Percentiles rank a stretch among this genome's conserved stretches.
These are phyloP conservation scores for Isatis lusitanica DNA, from an alignment of 441 rosid genomes.

Conservation along the genomic window DNA sequence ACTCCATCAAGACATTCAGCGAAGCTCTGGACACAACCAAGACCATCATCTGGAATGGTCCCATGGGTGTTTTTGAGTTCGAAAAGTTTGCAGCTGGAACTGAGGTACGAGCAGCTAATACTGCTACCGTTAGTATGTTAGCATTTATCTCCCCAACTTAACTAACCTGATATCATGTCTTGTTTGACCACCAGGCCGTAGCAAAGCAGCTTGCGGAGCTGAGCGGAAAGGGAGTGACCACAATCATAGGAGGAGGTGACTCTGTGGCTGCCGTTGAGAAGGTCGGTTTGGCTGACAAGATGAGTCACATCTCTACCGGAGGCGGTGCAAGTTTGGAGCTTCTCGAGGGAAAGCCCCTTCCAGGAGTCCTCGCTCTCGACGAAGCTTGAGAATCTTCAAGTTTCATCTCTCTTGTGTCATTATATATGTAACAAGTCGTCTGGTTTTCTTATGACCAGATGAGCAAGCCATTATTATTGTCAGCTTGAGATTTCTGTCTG, in stretches of 20 bases:
- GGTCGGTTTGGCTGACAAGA: conserved; percentile 79
- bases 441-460: conserved; percentile 21
- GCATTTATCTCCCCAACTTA: too few species aligned
- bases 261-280: conserved; percentile 94
- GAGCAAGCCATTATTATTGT: conserved; percentile 15
- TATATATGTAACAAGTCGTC: conserved; percentile 7
- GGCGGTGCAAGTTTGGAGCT: conserved; percentile 97
- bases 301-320: conserved; percentile 96
- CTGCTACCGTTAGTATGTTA: background rate
- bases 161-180: background rate
- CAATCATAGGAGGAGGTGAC: conserved; percentile 95
- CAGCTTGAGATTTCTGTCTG: conserved; percentile 25
- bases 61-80: conserved; percentile 95
- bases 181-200: conserved; percentile 48
- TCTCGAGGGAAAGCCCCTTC: conserved; percentile 84
- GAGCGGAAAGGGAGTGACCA: conserved; percentile 82
- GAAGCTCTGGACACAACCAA: conserved; percentile 70
- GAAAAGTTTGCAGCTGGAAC: conserved; percentile 90
- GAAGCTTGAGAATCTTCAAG: conserved; percentile 48
- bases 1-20: conserved; percentile 71
- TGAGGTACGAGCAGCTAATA: conserved; percentile 47
- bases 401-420: conserved; percentile 16
- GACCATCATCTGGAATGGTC: conserved; percentile 97
- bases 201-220: conserved; percentile 80
- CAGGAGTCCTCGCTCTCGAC: conserved; percentile 90